Conservation (phyloP, 2,329 filamentous ascomycete genomes). For the Endothia cerciana region DNA sequence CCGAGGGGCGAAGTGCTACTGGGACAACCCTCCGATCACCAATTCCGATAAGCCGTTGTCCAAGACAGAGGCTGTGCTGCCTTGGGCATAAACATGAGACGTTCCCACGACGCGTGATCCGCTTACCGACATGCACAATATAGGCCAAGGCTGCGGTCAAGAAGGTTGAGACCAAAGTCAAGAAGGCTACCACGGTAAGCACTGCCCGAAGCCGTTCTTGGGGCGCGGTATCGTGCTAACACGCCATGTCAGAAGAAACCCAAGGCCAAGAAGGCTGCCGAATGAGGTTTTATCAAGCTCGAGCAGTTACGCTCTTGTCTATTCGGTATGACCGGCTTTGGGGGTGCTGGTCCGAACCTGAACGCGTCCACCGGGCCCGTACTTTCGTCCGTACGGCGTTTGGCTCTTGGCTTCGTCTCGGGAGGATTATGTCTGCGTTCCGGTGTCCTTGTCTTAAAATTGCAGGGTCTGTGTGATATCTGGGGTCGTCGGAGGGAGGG, state of each 20-base stretch:
- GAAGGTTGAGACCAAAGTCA: slow-evolving; percentile 32
- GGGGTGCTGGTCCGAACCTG: slow-evolving; percentile 19
- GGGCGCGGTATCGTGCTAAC: slow-evolving; percentile 1
- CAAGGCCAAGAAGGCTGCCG: slow-evolving; percentile 37
- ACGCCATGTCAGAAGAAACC: slow-evolving; percentile 34
- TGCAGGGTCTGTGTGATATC: slow-evolving; percentile 15
- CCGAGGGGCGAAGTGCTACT: neutral
- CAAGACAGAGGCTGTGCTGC: neutral
- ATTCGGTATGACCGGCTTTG: slow-evolving; percentile 6
- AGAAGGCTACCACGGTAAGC: slow-evolving; percentile 32
- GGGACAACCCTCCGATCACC: neutral
- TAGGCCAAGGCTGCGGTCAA: slow-evolving; percentile 38
- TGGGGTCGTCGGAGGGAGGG: slow-evolving; percentile 14
- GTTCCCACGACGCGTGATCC: neutral
- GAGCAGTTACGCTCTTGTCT: slow-evolving; percentile 6
- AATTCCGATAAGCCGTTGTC: neutral
- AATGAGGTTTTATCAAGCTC: slow-evolving; percentile 25
- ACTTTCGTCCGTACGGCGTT: slow-evolving; percentile 6
- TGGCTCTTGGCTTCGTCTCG: slow-evolving; percentile 10
- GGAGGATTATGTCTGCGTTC: slow-evolving; percentile 2
- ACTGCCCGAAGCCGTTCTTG: neutral
- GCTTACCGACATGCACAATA: slow-evolving; percentile 5
- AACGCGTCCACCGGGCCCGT: neutral
- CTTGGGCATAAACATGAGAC: neutral
- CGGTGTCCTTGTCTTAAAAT: slow-evolving; percentile 10